Percentiles rank a stretch among this genome's conserved stretches.
Evolutionary conservation across 2,329 filamentous ascomycete genomes (phyloP).

Genomic region (Pseudofabraea citricarpa): DNA sequence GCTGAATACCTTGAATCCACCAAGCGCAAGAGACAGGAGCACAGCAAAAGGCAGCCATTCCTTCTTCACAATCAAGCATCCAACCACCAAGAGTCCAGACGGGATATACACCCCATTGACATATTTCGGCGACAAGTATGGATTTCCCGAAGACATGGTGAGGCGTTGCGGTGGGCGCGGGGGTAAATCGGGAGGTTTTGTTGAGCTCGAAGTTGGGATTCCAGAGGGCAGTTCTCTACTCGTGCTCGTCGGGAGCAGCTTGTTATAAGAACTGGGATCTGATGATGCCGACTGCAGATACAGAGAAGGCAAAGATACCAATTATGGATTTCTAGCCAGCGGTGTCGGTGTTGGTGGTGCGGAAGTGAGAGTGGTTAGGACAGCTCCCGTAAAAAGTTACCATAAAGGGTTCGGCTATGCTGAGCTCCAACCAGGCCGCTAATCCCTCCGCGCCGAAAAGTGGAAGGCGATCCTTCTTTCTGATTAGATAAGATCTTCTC

Average conservation of each 20-base stretch:
- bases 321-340: too few relatives aligned
- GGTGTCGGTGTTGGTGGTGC: background rate
- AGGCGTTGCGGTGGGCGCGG: background rate
- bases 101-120: constrained; percentile 81
- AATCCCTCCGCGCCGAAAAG: background rate
- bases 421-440: background rate
- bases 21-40: constrained; percentile 59
- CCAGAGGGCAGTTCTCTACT: too few relatives aligned
- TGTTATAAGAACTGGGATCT: too few relatives aligned
- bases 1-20: constrained; percentile 65
- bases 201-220: constrained; percentile 4
- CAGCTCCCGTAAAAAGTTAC: background rate
- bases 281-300: too few relatives aligned
- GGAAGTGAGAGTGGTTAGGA: background rate
- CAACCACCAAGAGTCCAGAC: constrained; percentile 70
- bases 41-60: constrained; percentile 72
- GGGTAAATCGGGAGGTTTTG: constrained; percentile 7
- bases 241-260: too few relatives aligned
- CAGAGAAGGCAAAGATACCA: too few relatives aligned
- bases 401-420: constrained; percentile 2
- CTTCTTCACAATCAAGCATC: constrained; percentile 71
- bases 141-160: constrained; percentile 8
- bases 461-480: background rate
- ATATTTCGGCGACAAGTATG: constrained; percentile 54
- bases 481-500: constrained; percentile 6